Evolutionary conservation across 306 rosid species (phyloP).

Genomic region (Trifolium repens): DNA sequence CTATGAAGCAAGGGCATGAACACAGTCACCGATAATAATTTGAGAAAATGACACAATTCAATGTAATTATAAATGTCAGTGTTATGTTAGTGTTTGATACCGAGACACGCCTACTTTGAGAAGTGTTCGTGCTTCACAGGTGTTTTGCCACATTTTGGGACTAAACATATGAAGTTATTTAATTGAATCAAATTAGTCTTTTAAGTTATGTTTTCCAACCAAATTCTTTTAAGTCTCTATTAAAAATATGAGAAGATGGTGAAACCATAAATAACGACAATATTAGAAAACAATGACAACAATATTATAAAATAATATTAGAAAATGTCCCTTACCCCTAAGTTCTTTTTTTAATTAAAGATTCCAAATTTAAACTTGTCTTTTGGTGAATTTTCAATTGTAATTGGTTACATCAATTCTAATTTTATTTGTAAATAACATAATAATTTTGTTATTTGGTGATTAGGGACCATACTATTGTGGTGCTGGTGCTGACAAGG

Average conservation of each 20-base stretch:
- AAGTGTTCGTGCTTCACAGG: not conserved
- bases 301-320: too few species aligned
- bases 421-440: not conserved
- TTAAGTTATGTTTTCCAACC: too few species aligned
- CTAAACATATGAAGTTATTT: too few species aligned
- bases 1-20: too few species aligned
- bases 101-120: too few species aligned
- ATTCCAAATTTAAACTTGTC: constrained; percentile 9
- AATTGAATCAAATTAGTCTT: not conserved
- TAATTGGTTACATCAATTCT: not conserved
- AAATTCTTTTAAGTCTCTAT: too few species aligned
- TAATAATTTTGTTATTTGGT: constrained; percentile 9
- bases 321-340: not conserved
- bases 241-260: not conserved
- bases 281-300: not conserved
- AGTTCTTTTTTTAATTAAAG: not conserved
- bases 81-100: too few species aligned
- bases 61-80: too few species aligned
- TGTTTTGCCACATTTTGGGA: constrained; percentile 11
- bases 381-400: not conserved
- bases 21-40: too few species aligned
- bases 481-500: constrained; percentile 82
- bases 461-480: constrained; percentile 93
- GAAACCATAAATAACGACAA: not conserved
- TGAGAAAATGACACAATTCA: too few species aligned